These are phyloP conservation scores for Neonectria hederae DNA, from an alignment of 2,329 filamentous ascomycete genomes.

Conservation along the genomic window DNA sequence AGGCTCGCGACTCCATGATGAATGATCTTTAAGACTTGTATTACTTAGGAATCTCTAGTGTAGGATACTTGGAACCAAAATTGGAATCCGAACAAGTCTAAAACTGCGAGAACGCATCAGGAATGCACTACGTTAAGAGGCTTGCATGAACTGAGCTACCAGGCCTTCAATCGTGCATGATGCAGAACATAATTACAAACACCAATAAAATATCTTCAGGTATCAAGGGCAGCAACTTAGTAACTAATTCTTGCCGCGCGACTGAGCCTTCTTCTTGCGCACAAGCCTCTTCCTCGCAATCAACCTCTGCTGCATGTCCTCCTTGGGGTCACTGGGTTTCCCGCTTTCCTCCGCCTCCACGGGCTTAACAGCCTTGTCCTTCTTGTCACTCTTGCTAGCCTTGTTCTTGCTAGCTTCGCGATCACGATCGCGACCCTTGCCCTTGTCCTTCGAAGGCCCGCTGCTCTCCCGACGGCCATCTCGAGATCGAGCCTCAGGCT, in stretches of 20 bases:
- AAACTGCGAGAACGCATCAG: background rate
- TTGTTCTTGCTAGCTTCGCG: background rate
- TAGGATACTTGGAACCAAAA: constrained; percentile 5
- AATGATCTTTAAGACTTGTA: constrained; percentile 24
- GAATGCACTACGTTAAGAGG: background rate
- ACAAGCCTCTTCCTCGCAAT: constrained; percentile 86
- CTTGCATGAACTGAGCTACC: background rate
- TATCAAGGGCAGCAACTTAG: constrained; percentile 20
- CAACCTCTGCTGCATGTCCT: constrained; percentile 72
- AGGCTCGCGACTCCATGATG: constrained; percentile 26
- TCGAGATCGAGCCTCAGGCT: constrained; percentile 27
- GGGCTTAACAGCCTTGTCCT: constrained; percentile 20
- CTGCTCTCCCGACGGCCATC: constrained; percentile 29
- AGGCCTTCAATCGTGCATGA: background rate
- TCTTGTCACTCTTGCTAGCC: constrained; percentile 31
- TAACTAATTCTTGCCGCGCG: constrained; percentile 46
- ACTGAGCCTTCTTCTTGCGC: constrained; percentile 71
- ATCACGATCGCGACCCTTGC: constrained; percentile 25
- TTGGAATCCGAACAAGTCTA: background rate
- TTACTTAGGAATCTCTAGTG: background rate
- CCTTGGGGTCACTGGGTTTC: constrained; percentile 50
- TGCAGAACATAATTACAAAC: constrained; percentile 1
- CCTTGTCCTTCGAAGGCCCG: constrained; percentile 32
- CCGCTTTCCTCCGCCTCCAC: constrained; percentile 36
- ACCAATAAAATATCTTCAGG: constrained; percentile 25